Evolutionary conservation across 1,284 basidiomycete genomes (phyloP).

Genomic region (Cronartium quercuum): DNA sequence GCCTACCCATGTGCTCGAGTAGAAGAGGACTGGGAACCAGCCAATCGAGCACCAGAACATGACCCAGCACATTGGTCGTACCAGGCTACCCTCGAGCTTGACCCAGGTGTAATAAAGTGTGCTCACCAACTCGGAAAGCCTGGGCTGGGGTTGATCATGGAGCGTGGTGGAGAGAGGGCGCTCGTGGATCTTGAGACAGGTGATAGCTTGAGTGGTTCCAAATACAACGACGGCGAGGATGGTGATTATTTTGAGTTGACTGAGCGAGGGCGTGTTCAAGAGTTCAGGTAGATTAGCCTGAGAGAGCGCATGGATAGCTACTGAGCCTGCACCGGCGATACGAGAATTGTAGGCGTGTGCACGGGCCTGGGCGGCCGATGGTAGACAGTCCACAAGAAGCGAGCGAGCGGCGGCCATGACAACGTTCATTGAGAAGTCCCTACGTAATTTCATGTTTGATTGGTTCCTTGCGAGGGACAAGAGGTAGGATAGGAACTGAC

Average conservation of each 20-base stretch:
- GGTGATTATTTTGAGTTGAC: constrained; percentile 11
- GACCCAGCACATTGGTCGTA: constrained; percentile 46
- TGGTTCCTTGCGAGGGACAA: not conserved
- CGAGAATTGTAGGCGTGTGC: constrained; percentile 48
- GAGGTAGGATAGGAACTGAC: not conserved
- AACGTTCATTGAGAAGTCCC: constrained; percentile 48
- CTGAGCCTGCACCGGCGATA: constrained; percentile 13
- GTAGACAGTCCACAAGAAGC: constrained; percentile 47
- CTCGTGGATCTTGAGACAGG: constrained; percentile 25
- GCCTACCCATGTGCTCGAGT: constrained; percentile 47
- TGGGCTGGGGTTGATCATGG: not conserved
- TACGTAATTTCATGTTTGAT: not conserved
- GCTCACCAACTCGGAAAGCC: constrained; percentile 35
- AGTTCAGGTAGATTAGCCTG: constrained; percentile 9
- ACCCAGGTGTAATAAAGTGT: constrained; percentile 44
- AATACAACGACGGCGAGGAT: constrained; percentile 2
- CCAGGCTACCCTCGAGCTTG: constrained; percentile 43
- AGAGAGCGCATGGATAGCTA: not conserved
- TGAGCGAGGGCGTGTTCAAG: not conserved
- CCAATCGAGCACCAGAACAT: constrained; percentile 48
- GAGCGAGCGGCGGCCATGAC: constrained; percentile 47
- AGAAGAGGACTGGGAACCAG: constrained; percentile 50
- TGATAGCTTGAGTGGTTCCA: constrained; percentile 3
- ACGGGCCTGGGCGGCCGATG: constrained; percentile 44
- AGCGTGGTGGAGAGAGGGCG: not conserved